Conservation (phyloP, 441 rosid genomes). For the Monsonia emarginata region DNA sequence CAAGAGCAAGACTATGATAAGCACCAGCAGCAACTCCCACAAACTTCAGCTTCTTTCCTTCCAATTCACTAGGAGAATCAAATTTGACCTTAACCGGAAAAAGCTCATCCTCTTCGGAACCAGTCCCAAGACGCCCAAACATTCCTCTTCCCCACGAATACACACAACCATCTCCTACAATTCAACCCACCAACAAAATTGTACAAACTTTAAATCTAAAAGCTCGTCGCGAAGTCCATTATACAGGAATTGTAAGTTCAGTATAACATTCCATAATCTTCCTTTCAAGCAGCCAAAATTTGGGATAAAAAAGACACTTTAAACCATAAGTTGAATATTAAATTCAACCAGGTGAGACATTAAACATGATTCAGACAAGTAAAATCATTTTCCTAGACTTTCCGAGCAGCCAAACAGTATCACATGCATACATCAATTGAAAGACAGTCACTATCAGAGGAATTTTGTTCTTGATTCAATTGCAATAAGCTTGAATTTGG, state of each 20-base stretch:
- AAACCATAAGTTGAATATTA: not conserved
- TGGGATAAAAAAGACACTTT: not conserved
- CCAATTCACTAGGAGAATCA: constrained; percentile 15
- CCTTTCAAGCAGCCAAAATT: not conserved
- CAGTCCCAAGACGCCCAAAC: constrained; percentile 80
- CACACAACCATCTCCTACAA: constrained; percentile 65
- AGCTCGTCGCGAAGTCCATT: not conserved
- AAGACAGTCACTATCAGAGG: not conserved
- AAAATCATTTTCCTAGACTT: not conserved
- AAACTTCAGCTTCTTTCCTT: constrained; percentile 33
- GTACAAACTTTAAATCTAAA: not conserved
- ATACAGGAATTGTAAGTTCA: not conserved
- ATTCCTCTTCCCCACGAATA: constrained; percentile 89
- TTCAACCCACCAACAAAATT: not conserved
- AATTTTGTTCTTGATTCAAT: too few relatives aligned
- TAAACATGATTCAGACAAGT: not conserved
- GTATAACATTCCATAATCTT: not conserved
- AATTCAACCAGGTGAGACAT: not conserved
- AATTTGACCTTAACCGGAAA: constrained; percentile 47
- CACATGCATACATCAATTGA: not conserved
- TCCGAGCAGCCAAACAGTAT: not conserved
- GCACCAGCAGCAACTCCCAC: constrained; percentile 75
- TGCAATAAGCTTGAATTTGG: too few relatives aligned
- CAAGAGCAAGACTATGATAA: constrained; percentile 76
- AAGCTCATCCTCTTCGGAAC: constrained; percentile 58